Conservation (phyloP, 2,329 filamentous ascomycete genomes). For the Alternaria arborescens region DNA sequence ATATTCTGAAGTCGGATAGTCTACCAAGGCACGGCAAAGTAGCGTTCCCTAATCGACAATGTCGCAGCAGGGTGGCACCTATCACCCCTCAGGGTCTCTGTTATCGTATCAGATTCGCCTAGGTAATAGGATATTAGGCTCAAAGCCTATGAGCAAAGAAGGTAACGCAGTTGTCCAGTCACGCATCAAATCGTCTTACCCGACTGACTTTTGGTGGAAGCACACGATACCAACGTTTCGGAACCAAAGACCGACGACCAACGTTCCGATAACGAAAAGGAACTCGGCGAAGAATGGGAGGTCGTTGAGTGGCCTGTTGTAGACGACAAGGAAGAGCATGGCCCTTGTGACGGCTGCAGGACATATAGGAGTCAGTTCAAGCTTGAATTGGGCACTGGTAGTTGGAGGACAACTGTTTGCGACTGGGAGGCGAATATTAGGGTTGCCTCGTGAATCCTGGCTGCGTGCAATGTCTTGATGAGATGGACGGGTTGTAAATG, state of each 20-base stretch:
- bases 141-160: neutral
- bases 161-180: rapidly evolving
- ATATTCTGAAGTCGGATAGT: neutral
- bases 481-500: neutral
- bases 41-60: neutral
- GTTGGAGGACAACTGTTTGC: neutral
- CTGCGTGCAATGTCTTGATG: neutral
- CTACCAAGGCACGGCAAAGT: neutral
- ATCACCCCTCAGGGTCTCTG: neutral
- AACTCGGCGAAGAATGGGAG: neutral
- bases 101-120: neutral
- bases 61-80: neutral
- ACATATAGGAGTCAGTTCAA: neutral
- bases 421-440: neutral
- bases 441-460: neutral
- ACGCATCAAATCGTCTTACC: rapidly evolving
- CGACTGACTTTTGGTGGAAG: neutral
- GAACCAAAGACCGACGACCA: neutral
- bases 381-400: neutral
- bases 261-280: neutral
- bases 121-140: neutral
- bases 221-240: neutral
- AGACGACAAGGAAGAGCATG: neutral
- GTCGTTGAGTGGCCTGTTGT: neutral
- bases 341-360: neutral